phyloP scores from a whole-genome alignment of 1,139 yeast genomes.

The Sugiyamaella castrensis region DNA sequence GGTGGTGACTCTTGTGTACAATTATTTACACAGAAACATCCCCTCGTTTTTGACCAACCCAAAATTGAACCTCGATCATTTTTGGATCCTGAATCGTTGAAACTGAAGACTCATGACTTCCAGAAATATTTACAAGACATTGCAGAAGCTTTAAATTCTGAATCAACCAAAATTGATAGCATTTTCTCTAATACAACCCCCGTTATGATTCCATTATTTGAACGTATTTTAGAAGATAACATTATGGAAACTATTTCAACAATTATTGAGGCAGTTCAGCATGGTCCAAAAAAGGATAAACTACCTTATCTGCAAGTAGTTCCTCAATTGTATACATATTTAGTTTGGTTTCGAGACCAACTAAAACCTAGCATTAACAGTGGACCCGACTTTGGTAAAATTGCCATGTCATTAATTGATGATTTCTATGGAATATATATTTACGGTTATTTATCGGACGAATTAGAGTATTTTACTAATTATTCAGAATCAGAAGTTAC shows the following conservation, averaged over 20 bases:
- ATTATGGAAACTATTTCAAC: constrained; percentile 34
- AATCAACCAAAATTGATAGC: constrained; percentile 39
- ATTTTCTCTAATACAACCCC: constrained; percentile 34
- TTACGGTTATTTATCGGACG: constrained; percentile 42
- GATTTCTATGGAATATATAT: constrained; percentile 47
- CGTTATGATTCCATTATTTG: constrained; percentile 34
- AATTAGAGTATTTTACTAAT: constrained; percentile 37
- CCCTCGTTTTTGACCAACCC: constrained; percentile 33
- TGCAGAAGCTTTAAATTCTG: constrained; percentile 38
- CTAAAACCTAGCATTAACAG: constrained; percentile 32
- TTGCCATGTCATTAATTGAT: constrained; percentile 43
- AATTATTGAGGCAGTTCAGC: constrained; percentile 25
- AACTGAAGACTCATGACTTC: constrained; percentile 37
- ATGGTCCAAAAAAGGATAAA: constrained; percentile 4
- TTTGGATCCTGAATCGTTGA: constrained; percentile 23
- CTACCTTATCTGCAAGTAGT: neutral
- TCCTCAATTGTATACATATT: constrained; percentile 26
- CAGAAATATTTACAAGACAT: constrained; percentile 34
- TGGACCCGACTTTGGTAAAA: constrained; percentile 36
- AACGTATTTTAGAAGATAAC: constrained; percentile 39
- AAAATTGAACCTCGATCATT: constrained; percentile 17
- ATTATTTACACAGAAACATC: constrained; percentile 47
- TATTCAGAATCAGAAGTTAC: constrained; percentile 34
- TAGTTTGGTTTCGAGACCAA: constrained; percentile 26
- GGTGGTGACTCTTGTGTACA: constrained; percentile 46